Percentiles rank a stretch among this genome's conserved stretches.
phyloP scores from a whole-genome alignment of 192 early-diverging fungal species.

The Coemansia sp. region DNA sequence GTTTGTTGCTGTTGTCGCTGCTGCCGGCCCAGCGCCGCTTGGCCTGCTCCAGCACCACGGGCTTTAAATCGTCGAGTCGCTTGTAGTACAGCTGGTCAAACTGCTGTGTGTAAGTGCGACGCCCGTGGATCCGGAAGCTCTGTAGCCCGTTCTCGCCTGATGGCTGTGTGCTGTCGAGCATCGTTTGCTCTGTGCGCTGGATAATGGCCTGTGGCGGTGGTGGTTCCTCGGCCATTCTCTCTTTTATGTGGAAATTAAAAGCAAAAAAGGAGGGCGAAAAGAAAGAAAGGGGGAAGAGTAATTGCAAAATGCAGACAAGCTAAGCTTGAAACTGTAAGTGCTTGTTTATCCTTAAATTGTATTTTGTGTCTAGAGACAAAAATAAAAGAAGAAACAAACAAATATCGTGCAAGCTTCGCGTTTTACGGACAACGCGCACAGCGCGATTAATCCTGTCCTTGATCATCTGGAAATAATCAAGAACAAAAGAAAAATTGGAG shows the following conservation, averaged over 20 bases:
- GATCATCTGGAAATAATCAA: no score
- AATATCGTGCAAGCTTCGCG: no score
- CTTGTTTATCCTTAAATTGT: no score
- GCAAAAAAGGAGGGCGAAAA: background rate
- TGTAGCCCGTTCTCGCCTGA: background rate
- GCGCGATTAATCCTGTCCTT: no score
- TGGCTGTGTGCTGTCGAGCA: background rate
- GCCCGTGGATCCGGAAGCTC: slow-evolving; percentile 34
- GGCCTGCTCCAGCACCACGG: slow-evolving; percentile 63
- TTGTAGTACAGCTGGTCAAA: slow-evolving; percentile 86
- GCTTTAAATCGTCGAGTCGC: slow-evolving; percentile 69
- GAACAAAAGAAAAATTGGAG: no score
- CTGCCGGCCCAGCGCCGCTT: slow-evolving; percentile 16
- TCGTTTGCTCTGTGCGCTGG: slow-evolving; percentile 3
- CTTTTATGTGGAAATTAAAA: background rate
- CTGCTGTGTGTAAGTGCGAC: slow-evolving; percentile 75
- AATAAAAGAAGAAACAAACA: no score
- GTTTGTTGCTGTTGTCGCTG: background rate
- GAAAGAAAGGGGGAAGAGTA: no score
- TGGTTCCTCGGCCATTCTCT: slow-evolving; percentile 5
- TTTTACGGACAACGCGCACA: no score
- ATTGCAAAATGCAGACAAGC: no score
- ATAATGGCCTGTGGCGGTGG: background rate
- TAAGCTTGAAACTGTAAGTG: no score
- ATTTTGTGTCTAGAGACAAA: no score